Base-by-base conservation (phyloP, 805 yeast genomes). In the Wickerhamiella vanderwaltii region DNA sequence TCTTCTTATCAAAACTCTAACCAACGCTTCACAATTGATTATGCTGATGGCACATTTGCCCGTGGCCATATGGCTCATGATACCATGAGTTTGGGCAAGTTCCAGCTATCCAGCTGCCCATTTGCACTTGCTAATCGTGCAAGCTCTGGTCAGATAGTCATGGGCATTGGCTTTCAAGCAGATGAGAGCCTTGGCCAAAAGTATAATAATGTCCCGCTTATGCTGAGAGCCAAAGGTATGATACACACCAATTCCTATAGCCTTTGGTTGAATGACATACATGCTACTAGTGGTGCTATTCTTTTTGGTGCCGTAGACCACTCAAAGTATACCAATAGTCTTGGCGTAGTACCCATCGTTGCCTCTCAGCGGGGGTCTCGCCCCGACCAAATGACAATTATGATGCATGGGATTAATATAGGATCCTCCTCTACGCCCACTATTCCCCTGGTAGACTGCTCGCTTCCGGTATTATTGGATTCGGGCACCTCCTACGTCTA, bases 41-140 rank as follows among this genome's bases (percentile, higher is more conserved):
- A 60, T 46, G 63, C 67, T 17, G 82, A 75, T 50, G 50, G 53
- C 24, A 58, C 73, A 9, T 66, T 56, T 48, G 79, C 78, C 7
- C 52, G 54, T n/a, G 84, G 84, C n/a, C 49, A 48, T 12, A 75
- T 72, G 69, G 87, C 78, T 12, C 57, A 63, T 31, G 96, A 86
- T 54, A 61, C 62, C 33, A 66, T 86, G 7, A 47, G 51, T 1
- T 51, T 83, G 41, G 74, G 75, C 37, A 71, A 68, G 38, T 70
- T 66, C 39, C 59, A 68, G 12, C 58, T 68, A 4, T 64, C 78
- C 6, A 48, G 64, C 0, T 62, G 81, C 20, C 73, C 83, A 6
- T 72, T 87, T 59, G 95, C 93, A 0, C 73, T 84, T 19, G 91
- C 82, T 5, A 74, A 75, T 52, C 55, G 60, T 23, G 70, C 91